Conservation (phyloP, 2,329 filamentous ascomycete species). For the Dryadomyces quercivorus region DNA sequence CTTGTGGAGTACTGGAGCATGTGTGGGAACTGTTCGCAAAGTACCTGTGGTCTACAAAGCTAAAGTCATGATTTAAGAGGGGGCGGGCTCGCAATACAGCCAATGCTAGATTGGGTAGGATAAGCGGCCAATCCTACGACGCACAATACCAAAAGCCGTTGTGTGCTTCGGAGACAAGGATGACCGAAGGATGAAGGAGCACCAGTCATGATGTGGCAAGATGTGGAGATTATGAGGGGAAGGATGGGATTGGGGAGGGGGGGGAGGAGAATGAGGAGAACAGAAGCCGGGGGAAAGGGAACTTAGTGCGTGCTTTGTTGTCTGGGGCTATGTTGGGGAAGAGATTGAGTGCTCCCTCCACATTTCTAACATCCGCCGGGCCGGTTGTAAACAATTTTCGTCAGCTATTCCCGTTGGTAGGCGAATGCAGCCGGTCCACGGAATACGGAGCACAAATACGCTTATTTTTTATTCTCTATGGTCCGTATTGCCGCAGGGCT, state of each 20-base stretch:
- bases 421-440: neutral
- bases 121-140: neutral
- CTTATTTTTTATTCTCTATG: no score
- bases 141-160: neutral
- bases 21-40: no score
- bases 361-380: neutral
- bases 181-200: neutral
- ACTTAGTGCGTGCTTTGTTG: neutral
- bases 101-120: neutral
- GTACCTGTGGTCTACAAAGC: no score
- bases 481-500: no score
- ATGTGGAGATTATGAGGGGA: neutral
- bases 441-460: no score
- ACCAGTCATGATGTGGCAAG: neutral
- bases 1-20: no score
- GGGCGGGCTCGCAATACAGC: no score
- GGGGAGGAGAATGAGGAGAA: neutral
- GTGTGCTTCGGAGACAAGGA: slow-evolving; percentile 8
- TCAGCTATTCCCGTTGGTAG: neutral
- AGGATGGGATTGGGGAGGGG: neutral
- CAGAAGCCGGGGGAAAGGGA: neutral
- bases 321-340: neutral
- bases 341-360: neutral
- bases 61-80: no score
- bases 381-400: neutral